Conservation (phyloP, 2,329 filamentous ascomycete genomes). For the Clonostachys byssicola region DNA sequence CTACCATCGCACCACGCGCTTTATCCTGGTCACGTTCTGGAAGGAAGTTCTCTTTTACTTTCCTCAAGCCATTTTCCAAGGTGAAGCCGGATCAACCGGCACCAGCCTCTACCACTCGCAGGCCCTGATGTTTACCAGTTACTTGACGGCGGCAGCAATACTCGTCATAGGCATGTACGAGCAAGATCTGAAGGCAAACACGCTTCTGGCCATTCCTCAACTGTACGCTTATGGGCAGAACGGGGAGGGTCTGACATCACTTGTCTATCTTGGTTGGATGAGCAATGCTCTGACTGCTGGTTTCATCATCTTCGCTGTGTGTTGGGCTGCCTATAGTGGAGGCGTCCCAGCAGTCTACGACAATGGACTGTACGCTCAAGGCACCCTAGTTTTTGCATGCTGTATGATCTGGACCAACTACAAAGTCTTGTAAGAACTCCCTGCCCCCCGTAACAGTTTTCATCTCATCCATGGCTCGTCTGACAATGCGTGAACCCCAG, state of each 20-base stretch:
- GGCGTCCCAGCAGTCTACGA: conserved; percentile 50
- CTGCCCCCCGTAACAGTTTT: not conserved
- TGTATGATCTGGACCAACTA: conserved; percentile 68
- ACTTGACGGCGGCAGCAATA: conserved; percentile 85
- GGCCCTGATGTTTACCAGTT: conserved; percentile 87
- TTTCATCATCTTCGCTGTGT: conserved; percentile 67
- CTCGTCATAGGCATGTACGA: conserved; percentile 94
- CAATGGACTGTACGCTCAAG: conserved; percentile 69
- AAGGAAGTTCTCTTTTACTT: conserved; percentile 97
- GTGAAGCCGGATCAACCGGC: conserved; percentile 81
- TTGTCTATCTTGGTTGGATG: conserved; percentile 74
- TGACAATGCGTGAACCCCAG: conserved; percentile 15
- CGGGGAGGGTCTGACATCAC: conserved; percentile 67
- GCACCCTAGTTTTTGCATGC: conserved; percentile 66
- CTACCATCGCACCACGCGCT: conserved; percentile 94
- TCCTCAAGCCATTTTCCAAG: conserved; percentile 78
- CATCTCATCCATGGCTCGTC: not conserved
- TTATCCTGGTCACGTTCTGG: conserved; percentile 98
- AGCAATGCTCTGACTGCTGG: conserved; percentile 69
- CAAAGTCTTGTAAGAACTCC: conserved; percentile 64
- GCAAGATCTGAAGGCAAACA: conserved; percentile 79
- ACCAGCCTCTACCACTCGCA: conserved; percentile 87
- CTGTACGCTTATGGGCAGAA: conserved; percentile 81
- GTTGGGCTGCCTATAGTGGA: conserved; percentile 47
- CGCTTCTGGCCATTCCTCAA: conserved; percentile 87